phyloP scores from a whole-genome alignment of 352 stramenopile species.

The Phytophthora tubulina region DNA sequence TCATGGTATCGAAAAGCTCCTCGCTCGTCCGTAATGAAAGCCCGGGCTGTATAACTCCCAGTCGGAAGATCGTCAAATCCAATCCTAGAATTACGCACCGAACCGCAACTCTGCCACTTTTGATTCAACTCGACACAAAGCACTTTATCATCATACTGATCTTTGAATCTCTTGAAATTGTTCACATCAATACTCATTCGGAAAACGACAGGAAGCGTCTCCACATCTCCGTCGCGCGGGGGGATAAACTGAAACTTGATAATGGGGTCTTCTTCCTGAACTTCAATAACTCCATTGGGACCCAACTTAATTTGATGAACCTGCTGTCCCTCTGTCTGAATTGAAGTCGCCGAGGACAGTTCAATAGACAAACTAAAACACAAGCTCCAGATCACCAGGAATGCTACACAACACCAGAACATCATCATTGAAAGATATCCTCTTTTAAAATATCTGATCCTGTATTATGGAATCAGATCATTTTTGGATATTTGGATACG shows the following conservation, averaged over 20 bases:
- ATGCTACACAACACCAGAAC: not conserved
- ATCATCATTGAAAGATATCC: not conserved
- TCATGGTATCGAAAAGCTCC: slow-evolving; percentile 14
- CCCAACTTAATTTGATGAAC: not conserved
- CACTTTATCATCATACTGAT: slow-evolving; percentile 10
- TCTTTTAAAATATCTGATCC: slow-evolving; percentile 2
- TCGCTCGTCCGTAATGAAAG: slow-evolving; percentile 25
- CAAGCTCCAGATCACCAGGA: slow-evolving; percentile 8
- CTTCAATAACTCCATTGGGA: not conserved
- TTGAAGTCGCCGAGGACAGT: not conserved
- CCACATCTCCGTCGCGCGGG: slow-evolving; percentile 9
- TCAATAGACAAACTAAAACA: not conserved
- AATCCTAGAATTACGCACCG: slow-evolving; percentile 10
- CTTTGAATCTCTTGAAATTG: slow-evolving; percentile 1
- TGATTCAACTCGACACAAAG: slow-evolving; percentile 36
- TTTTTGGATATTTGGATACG: no score
- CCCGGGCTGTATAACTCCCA: slow-evolving; percentile 23
- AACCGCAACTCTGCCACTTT: slow-evolving; percentile 16
- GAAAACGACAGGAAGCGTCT: slow-evolving; percentile 17
- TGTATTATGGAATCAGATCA: not conserved
- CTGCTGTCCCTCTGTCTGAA: not conserved
- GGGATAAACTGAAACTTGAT: slow-evolving; percentile 12
- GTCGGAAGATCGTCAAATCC: slow-evolving; percentile 12
- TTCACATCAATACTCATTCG: slow-evolving; percentile 8
- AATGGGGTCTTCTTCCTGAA: slow-evolving; percentile 9